A percentile compares a stretch with the other conserved stretches of the same genome.
Evolutionary conservation across 2,329 filamentous ascomycete genomes (phyloP).

Genomic region (Epicoccum sorghinum): DNA sequence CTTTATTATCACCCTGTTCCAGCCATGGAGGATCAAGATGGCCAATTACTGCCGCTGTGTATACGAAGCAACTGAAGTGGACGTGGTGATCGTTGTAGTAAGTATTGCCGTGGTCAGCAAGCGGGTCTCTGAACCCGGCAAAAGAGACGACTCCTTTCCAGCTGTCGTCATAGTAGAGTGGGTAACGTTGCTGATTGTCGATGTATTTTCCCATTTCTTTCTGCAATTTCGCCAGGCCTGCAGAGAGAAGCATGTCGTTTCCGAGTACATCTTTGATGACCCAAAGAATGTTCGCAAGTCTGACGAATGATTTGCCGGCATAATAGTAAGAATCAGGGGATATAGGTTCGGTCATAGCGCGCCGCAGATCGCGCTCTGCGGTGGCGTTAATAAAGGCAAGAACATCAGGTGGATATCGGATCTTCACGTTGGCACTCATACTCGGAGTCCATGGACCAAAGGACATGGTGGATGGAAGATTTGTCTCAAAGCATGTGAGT

Average conservation of each 20-base stretch:
- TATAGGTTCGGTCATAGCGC: slow-evolving; percentile 75
- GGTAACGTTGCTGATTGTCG: slow-evolving; percentile 52
- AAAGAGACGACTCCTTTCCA: slow-evolving; percentile 86
- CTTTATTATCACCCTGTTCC: slow-evolving; percentile 64
- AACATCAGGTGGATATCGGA: slow-evolving; percentile 54
- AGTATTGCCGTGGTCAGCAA: slow-evolving; percentile 83
- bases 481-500: slow-evolving; percentile 72
- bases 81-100: slow-evolving; percentile 75
- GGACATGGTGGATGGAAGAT: slow-evolving; percentile 74
- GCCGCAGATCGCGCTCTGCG: slow-evolving; percentile 74
- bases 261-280: slow-evolving; percentile 62
- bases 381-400: slow-evolving; percentile 65
- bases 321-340: slow-evolving; percentile 90
- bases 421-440: slow-evolving; percentile 41
- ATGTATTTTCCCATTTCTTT: slow-evolving; percentile 56
- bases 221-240: slow-evolving; percentile 58
- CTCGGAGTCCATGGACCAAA: slow-evolving; percentile 78
- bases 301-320: slow-evolving; percentile 67
- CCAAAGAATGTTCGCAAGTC: slow-evolving; percentile 54
- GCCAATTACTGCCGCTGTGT: slow-evolving; percentile 82
- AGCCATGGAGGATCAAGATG: slow-evolving; percentile 80
- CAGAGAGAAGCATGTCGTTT: slow-evolving; percentile 57
- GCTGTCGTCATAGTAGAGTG: slow-evolving; percentile 61
- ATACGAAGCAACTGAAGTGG: slow-evolving; percentile 83
- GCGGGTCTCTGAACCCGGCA: slow-evolving; percentile 73